A percentile compares a stretch with the other conserved stretches of the same genome.
Evolutionary conservation across 1,284 basidiomycete genomes (phyloP).

Genomic region (Xerocomus minutiporus): DNA sequence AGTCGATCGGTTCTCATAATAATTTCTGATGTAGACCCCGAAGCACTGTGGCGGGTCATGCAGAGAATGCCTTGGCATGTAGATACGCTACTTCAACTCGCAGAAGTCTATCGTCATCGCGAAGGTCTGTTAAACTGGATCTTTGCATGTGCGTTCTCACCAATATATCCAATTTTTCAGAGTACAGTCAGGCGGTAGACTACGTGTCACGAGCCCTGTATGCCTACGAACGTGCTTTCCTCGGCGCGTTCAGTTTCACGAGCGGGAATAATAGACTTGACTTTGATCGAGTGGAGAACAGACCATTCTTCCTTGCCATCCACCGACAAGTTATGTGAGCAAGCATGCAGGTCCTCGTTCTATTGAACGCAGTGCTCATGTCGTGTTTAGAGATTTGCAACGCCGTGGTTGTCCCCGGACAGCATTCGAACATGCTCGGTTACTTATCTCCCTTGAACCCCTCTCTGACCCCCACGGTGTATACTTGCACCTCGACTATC

Average conservation of each 20-base stretch:
- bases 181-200: slow-evolving; percentile 79
- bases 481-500: slow-evolving; percentile 78
- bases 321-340: slow-evolving; percentile 74
- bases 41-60: slow-evolving; percentile 58
- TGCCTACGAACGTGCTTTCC: slow-evolving; percentile 82
- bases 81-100: slow-evolving; percentile 85
- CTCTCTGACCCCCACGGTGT: slow-evolving; percentile 82
- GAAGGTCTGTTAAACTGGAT: slow-evolving; percentile 52
- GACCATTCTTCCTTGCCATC: slow-evolving; percentile 80
- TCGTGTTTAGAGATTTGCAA: slow-evolving; percentile 61
- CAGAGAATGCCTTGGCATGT: slow-evolving; percentile 75
- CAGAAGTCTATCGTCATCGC: slow-evolving; percentile 78
- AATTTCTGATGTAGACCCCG: slow-evolving; percentile 49
- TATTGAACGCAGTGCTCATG: slow-evolving; percentile 7
- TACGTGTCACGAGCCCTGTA: slow-evolving; percentile 84
- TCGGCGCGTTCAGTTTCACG: slow-evolving; percentile 79
- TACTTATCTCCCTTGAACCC: slow-evolving; percentile 80
- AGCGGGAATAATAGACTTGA: slow-evolving; percentile 78
- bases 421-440: slow-evolving; percentile 82
- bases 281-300: slow-evolving; percentile 80
- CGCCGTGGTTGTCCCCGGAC: slow-evolving; percentile 85
- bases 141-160: background rate
- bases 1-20: slow-evolving; percentile 1
- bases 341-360: background rate
- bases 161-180: slow-evolving; percentile 36